Evolutionary conservation across 139 green algal genomes (phyloP).

Genomic region (Diplosphaera chodatii): DNA sequence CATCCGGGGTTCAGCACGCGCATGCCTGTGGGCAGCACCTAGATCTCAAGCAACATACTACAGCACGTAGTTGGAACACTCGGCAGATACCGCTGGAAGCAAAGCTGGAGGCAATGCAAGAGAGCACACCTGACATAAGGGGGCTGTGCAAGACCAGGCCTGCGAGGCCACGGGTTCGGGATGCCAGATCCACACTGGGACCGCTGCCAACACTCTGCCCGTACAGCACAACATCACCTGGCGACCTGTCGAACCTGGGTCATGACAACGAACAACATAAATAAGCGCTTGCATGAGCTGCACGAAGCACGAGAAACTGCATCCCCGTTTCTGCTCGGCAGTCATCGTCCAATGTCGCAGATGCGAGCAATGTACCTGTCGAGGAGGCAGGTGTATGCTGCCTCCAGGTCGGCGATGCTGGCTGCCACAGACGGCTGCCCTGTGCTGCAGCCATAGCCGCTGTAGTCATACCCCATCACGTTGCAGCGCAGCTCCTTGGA

Average conservation of each 20-base stretch:
- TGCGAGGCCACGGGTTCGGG: slow-evolving; percentile 41
- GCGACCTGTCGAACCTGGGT: slow-evolving; percentile 3
- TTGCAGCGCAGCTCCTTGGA: slow-evolving; percentile 62
- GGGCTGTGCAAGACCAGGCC: slow-evolving; percentile 85
- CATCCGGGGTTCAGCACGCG: slow-evolving; percentile 78
- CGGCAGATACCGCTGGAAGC: no score
- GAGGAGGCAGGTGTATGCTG: not conserved
- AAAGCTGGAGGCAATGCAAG: no score
- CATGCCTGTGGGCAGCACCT: no score
- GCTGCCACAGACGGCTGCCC: slow-evolving; percentile 37
- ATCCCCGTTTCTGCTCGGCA: no score
- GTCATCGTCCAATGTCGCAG: no score
- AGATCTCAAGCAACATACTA: no score
- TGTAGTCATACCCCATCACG: slow-evolving; percentile 83
- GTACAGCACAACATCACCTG: slow-evolving; percentile 73
- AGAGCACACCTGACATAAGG: slow-evolving; percentile 58
- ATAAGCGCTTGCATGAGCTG: no score
- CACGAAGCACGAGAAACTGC: no score
- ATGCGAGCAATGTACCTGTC: not conserved
- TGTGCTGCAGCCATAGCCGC: slow-evolving; percentile 56
- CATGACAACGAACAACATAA: not conserved
- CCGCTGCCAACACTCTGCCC: slow-evolving; percentile 77
- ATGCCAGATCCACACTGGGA: slow-evolving; percentile 35
- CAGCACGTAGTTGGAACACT: no score
- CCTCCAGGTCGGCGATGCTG: slow-evolving; percentile 11